Base-by-base conservation (phyloP, 306 rosid genomes). In the Trichosanthes cucumerina region DNA sequence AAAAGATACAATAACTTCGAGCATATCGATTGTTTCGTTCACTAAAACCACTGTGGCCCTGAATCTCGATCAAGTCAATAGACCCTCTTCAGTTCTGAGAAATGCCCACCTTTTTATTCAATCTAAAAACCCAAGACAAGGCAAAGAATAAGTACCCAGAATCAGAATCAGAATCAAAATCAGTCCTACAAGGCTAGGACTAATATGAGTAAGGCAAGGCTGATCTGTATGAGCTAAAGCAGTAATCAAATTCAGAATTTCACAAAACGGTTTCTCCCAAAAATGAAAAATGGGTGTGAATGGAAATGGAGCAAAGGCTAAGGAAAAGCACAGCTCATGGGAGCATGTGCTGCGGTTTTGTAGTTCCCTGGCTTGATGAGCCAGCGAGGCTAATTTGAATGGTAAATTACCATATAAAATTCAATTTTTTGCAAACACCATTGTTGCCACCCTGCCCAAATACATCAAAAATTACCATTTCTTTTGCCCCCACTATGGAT, bases 291-390 rank as follows among this genome's bases (percentile, higher is more conserved):
- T 7, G 58, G 41, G 77, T 47, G 2, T 21, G 12, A 43, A 70
- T 11, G 39, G 34, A 19, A 43, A 70, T 11, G 39, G 34, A 19
- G 33, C 75, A 68, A 41, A 38, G 52, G 75, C 76, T 21, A 43
- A 69, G 54, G 34, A 43, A 70, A 73, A 31, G 78, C 78, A 73
- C 62, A 47, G 78, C 62, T 73, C 62, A 49, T 73, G 78, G 78
- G 60, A 73, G 78, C 78, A 73, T 73, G 78, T 73, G 78, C 78
- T 50, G 60, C 78, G 78, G 78, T 73, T 73, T 73, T 73, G 78
- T 73, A 73, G 59, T 53, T 26, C 41, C 77, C 77, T 26, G n/a
- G n/a, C n/a, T n/a, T n/a, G 60, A 73, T 44, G 39, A 71, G 39
- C 77, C 75, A 71, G 62, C 60, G 43, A 26, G 78, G 18, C 44